Percentiles rank a stretch among this genome's conserved stretches.
These are phyloP conservation scores for Suillus occidentalis DNA, from an alignment of 768 basidiomycete species.

Conservation along the genomic window DNA sequence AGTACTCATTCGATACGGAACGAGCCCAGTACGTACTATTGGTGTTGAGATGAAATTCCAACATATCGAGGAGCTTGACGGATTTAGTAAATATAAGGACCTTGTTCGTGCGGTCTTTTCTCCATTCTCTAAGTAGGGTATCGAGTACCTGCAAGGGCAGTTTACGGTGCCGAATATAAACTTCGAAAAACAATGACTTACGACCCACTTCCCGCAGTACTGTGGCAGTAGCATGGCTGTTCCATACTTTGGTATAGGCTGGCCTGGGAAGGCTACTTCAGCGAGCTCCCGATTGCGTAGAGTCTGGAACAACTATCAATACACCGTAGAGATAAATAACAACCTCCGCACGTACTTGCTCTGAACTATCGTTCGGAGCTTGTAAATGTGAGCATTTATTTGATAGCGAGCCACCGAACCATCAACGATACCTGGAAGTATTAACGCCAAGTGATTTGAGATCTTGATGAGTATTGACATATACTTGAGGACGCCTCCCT, in stretches of 20 bases:
- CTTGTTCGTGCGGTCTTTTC: conserved; percentile 70
- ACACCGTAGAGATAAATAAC: background rate
- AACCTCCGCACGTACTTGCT: conserved; percentile 49
- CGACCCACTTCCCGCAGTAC: conserved; percentile 86
- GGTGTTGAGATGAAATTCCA: conserved; percentile 70
- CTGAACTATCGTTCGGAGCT: conserved; percentile 69
- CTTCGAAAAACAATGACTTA: conserved; percentile 32
- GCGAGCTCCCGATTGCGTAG: conserved; percentile 61
- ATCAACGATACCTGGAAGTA: conserved; percentile 65
- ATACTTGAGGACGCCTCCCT: conserved; percentile 65
- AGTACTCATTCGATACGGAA: conserved; percentile 3
- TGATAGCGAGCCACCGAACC: conserved; percentile 3
- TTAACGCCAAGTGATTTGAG: conserved; percentile 84
- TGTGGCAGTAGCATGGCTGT: conserved; percentile 60
- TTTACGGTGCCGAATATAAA: background rate
- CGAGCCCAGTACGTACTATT: conserved; percentile 40
- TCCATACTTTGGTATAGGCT: conserved; percentile 55
- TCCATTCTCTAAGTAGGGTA: conserved; percentile 63
- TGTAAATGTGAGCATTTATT: conserved; percentile 7
- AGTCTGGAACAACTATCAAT: conserved; percentile 27
- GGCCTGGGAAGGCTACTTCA: conserved; percentile 61
- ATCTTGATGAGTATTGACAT: conserved; percentile 84
- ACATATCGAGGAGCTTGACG: conserved; percentile 84
- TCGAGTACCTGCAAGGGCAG: conserved; percentile 58
- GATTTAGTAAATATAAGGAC: conserved; percentile 94